Evolutionary conservation across 2,329 filamentous ascomycete species (phyloP), one percentile per base, ranked within the genome.

Genomic region (Paraconiothyrium brasiliense): DNA sequence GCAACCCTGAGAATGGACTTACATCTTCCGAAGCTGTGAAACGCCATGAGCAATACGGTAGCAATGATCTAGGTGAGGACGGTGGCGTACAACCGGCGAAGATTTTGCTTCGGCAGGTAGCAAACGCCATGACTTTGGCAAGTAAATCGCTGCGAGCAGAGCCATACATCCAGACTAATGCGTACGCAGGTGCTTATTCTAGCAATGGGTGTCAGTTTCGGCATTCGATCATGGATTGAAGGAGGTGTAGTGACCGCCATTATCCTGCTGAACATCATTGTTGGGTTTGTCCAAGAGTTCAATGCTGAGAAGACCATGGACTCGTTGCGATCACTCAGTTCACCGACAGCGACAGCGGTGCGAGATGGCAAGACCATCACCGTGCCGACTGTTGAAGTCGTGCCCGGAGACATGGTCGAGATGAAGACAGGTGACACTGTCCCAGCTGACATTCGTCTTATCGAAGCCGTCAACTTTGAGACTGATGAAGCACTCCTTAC

Each of bases 81-180:
- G 87, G 85, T 32, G 86, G 86, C 32, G 88, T 93, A 51, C 86
- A 73, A 84, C 89, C 90, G 83, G 89, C 84, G 70, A 93, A 89
- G 69, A 92, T 93, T 46, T 80, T 93, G 50, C 80, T 90, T 60
- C 89, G 90, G 69, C 91, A 93, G 76, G 78, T 92, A 24, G 86
- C 89, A 73, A 93, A 93, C 82, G 90, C 91, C 60, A 92, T 93
- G 91, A 90, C 91, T 66, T 75, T 91, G 76, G 89, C 89, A 74
- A 69, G 49, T 27, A 46, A 11, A 16, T 14, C 56, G 30, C 20
- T 14, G 13, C 46, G 11, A 11, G n/a, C 10, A 14, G 22, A 35
- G 3, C 8, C 11, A 39, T 16, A 14, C 16, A 49, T 24, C 8
- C 8, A 24, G 20, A 16, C 43, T 47, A 41, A 50, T 43, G 44